A percentile compares a stretch with the other conserved stretches of the same genome.
These are phyloP conservation scores for Aspergillus brasiliensis DNA, from an alignment of 2,329 filamentous ascomycete genomes.

Conservation along the genomic window DNA sequence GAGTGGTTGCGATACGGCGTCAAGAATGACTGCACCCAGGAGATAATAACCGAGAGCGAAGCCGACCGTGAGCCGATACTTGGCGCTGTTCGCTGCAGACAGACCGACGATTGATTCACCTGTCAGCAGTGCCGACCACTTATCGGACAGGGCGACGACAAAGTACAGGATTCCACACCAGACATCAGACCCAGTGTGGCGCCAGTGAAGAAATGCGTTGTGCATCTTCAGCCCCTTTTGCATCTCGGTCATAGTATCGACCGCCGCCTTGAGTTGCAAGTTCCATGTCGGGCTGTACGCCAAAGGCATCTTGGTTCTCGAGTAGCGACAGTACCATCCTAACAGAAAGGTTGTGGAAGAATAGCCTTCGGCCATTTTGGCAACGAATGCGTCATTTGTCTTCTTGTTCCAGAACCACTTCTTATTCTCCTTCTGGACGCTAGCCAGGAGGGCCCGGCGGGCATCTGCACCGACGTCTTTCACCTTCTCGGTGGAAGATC, in stretches of 20 bases:
- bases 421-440: conserved; percentile 47
- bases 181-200: conserved; percentile 56
- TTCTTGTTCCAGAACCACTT: conserved; percentile 46
- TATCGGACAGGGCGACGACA: conserved; percentile 56
- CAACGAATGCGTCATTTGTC: conserved; percentile 50
- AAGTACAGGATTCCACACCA: conserved; percentile 58
- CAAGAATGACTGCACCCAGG: conserved; percentile 58
- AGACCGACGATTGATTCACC: conserved; percentile 48
- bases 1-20: conserved; percentile 41
- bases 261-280: conserved; percentile 55
- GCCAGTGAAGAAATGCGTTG: conserved; percentile 60
- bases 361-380: conserved; percentile 52
- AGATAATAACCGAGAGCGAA: conserved; percentile 60
- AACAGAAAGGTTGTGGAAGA: conserved; percentile 56
- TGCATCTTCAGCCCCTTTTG: conserved; percentile 59
- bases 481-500: neutral
- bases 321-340: conserved; percentile 53
- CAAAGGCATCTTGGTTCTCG: conserved; percentile 46
- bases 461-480: conserved; percentile 14
- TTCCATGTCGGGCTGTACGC: conserved; percentile 60
- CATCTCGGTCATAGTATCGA: conserved; percentile 55
- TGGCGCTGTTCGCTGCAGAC: conserved; percentile 35
- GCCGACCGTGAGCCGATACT: conserved; percentile 52
- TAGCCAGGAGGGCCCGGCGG: conserved; percentile 48
- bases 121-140: conserved; percentile 54